Base-by-base conservation (phyloP, 768 basidiomycete species). In the Russula earlei region DNA sequence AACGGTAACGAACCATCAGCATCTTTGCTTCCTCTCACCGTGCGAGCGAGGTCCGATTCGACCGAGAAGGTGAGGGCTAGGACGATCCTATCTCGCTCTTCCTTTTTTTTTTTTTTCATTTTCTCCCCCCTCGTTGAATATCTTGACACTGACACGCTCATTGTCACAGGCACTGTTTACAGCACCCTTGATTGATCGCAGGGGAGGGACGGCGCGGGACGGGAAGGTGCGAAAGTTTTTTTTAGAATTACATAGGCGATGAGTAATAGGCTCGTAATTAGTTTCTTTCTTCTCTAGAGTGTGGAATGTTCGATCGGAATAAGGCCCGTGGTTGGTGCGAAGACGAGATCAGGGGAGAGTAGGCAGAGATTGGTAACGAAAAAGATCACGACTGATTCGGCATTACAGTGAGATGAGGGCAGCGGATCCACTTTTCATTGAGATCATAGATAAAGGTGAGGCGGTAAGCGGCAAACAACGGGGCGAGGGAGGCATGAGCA, bases 221-320 rank as follows among this genome's bases (percentile, higher is more conserved):
- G n/a, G n/a, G n/a, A n/a, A n/a, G n/a, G 29, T 31, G 20, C 25
- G 19, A 46, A 31, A 47, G 11, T 22, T 10, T 25, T 41, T 57
- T 25, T 41, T 57, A 57, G 24, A 36, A 57, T 52, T 57, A 57
- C 56, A 57, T 36, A 22, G 47, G 27, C 27, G 50, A 52, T 46
- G 49, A 41, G 55, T 46, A 52, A 22, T 41, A 47, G 17, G 19
- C 22, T 36, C 14, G 49, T 44, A 36, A 47, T 46, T 56, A 56
- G 31, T 14, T 46, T 41, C 44, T 9, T 46, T 41, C 36, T 33
- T 40, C 41, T 29, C 14, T 54, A n/a, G 47, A 41, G 22, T 14
- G 29, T 41, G 54, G 40, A 36, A 20, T 41, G 53, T n/a, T 54
- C 24, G 31, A 19, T 41, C 31, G 6, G 53, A 22, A 34, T 25